Conservation (phyloP, 2,329 filamentous ascomycete genomes). For the Raffaelea deltoideospora region DNA sequence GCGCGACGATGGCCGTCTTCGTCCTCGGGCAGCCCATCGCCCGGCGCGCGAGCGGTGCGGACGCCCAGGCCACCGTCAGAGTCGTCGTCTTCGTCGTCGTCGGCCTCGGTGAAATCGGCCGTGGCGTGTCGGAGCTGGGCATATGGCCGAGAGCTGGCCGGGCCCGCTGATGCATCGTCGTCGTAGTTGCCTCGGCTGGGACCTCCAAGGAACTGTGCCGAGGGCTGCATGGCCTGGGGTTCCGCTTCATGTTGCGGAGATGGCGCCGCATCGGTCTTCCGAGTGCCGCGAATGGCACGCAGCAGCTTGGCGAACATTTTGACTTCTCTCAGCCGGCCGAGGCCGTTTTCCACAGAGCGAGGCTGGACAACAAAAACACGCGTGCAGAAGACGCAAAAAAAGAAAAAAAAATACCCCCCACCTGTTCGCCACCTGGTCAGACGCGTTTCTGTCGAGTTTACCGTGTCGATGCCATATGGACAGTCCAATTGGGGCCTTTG, state of each 20-base stretch:
- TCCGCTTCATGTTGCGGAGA: too few species aligned
- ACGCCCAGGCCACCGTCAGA: constrained; percentile 13
- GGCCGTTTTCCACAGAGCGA: too few species aligned
- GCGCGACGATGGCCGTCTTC: constrained; percentile 16
- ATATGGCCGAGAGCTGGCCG: constrained; percentile 17
- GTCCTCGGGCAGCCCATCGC: constrained; percentile 17
- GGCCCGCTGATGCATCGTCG: constrained; percentile 9
- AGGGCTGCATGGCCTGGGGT: neutral
- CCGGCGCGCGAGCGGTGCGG: neutral
- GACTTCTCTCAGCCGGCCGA: neutral
- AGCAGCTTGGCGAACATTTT: constrained; percentile 17
- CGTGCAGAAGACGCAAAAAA: neutral
- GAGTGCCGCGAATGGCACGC: constrained; percentile 16
- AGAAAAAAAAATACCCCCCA: neutral
- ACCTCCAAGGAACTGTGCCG: neutral
- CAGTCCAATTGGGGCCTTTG: neutral
- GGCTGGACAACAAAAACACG: too few species aligned
- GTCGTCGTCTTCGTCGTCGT: constrained; percentile 33
- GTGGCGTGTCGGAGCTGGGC: constrained; percentile 35
- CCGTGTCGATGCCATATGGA: neutral
- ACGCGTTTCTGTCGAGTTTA: neutral
- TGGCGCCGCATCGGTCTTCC: too few species aligned
- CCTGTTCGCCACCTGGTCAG: neutral
- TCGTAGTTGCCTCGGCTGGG: neutral
- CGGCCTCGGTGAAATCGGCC: constrained; percentile 50